Evolutionary conservation across 2,329 filamentous ascomycete species (phyloP), one percentile per base, ranked within the genome.

Genomic region (Nemania sp.): DNA sequence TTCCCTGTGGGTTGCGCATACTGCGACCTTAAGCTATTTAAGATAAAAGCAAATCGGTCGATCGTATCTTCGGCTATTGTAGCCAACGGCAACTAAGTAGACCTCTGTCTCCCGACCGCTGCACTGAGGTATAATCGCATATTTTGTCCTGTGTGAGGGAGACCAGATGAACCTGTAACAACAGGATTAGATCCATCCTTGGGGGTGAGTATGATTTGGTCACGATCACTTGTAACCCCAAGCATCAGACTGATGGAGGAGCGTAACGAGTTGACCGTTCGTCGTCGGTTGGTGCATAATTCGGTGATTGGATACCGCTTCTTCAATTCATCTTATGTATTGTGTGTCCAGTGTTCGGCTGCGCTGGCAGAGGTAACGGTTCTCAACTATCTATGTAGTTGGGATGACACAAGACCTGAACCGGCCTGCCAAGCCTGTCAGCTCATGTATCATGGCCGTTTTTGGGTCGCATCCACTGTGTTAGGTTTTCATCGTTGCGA

Each of bases 341-440:
- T 12, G 7, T 28, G 22, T 26, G 43, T 14, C 20, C 30, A 8
- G 6, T 19, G 14, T 14, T 19, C 22, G 11, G 9, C 36, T 23
- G 7, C 37, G 8, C 19, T 17, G 26, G 11, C 33, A 34, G 26
- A 26, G 15, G 19, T n/a, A 3, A 22, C 14, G 23, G 31, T 22
- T 54, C 24, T 41, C 26, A 43, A 36, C 22, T 31, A 9, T 31
- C 28, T 31, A 5, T 14, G 9, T n/a, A 45, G 33, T 33, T 51
- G 47, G 37, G 36, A 49, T 45, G 42, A 48, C 46, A 47, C 36
- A 19, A 52, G 48, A 33, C 42, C 37, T 15, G 48, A 33, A 33
- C 43, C 53, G 53, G 33, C 49, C 39, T 19, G 53, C 53, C 53
- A 56, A 56, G 53, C 49, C 53, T 56, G 33, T 19, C 48, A 20